A percentile compares a stretch with the other conserved stretches of the same genome.
Conservation (phyloP, 805 yeast species). For the Sugiyamaella qingdaonensis region DNA sequence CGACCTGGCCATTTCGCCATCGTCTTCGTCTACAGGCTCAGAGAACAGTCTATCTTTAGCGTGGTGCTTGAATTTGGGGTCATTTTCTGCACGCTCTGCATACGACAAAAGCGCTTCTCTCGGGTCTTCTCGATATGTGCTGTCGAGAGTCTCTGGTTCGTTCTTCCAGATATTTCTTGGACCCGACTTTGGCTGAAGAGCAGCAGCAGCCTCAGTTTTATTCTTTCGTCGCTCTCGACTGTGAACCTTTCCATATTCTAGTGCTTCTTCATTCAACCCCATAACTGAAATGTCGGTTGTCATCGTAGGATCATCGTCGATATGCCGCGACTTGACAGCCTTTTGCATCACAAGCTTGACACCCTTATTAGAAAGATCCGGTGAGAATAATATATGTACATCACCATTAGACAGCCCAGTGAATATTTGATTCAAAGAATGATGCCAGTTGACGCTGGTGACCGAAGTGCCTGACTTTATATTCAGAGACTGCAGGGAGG, state of each 20-base stretch:
- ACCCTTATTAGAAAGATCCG: slow-evolving; percentile 28
- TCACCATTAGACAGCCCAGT: slow-evolving; percentile 29
- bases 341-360: slow-evolving; percentile 26
- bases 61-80: slow-evolving; percentile 20
- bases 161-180: slow-evolving; percentile 20
- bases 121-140: slow-evolving; percentile 28
- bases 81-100: slow-evolving; percentile 28
- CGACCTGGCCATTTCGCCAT: background rate
- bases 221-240: slow-evolving; percentile 5
- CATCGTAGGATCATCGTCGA: slow-evolving; percentile 29
- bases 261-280: slow-evolving; percentile 27
- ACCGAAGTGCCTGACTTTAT: slow-evolving; percentile 8
- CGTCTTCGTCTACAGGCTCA: slow-evolving; percentile 8
- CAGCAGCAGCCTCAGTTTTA: slow-evolving; percentile 8
- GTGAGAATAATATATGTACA: slow-evolving; percentile 28
- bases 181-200: slow-evolving; percentile 18
- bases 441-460: slow-evolving; percentile 27
- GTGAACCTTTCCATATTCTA: slow-evolving; percentile 10
- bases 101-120: slow-evolving; percentile 32
- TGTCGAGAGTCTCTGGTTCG: slow-evolving; percentile 16
- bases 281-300: slow-evolving; percentile 25
- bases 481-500: slow-evolving; percentile 20
- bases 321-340: slow-evolving; percentile 28
- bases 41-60: slow-evolving; percentile 6
- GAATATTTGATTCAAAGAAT: slow-evolving; percentile 29